Evolutionary conservation across 805 yeast species (phyloP).

Genomic region (Ascoidea asiatica): DNA sequence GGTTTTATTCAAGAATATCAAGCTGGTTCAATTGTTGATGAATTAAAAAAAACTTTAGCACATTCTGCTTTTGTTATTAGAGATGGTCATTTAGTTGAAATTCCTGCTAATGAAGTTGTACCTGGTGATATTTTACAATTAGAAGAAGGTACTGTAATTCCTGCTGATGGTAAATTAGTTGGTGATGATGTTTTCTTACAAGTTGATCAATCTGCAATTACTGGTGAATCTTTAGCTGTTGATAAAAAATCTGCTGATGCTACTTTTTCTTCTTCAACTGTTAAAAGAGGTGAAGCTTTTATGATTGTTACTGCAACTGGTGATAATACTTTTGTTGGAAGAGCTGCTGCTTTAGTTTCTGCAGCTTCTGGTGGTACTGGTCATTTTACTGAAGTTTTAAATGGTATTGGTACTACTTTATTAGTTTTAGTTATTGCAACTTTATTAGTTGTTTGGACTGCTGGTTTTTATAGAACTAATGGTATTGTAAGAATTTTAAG

Average conservation of each 20-base stretch:
- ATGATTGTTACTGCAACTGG: constrained; percentile 90
- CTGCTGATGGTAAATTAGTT: constrained; percentile 74
- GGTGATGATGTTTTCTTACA: constrained; percentile 78
- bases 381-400: constrained; percentile 85
- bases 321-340: constrained; percentile 76
- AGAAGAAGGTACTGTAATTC: constrained; percentile 90
- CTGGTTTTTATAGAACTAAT: constrained; percentile 56
- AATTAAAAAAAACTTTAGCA: constrained; percentile 82
- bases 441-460: constrained; percentile 43
- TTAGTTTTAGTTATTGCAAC: constrained; percentile 68
- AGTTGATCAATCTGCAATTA: constrained; percentile 83
- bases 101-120: constrained; percentile 60
- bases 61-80: constrained; percentile 69
- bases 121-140: constrained; percentile 78
- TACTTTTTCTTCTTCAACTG: constrained; percentile 80
- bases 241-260: constrained; percentile 44
- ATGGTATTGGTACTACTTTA: constrained; percentile 90
- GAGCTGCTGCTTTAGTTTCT: constrained; percentile 71
- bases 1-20: constrained; percentile 95
- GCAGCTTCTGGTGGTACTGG: constrained; percentile 77
- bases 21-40: constrained; percentile 90
- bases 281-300: constrained; percentile 91
- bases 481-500: constrained; percentile 75
- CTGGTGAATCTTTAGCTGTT: constrained; percentile 87
- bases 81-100: constrained; percentile 47